Evolutionary conservation across 2,329 filamentous ascomycete genomes (phyloP), one percentile per base, ranked within the genome.

Genomic region (Dothiorella sarmentorum): DNA sequence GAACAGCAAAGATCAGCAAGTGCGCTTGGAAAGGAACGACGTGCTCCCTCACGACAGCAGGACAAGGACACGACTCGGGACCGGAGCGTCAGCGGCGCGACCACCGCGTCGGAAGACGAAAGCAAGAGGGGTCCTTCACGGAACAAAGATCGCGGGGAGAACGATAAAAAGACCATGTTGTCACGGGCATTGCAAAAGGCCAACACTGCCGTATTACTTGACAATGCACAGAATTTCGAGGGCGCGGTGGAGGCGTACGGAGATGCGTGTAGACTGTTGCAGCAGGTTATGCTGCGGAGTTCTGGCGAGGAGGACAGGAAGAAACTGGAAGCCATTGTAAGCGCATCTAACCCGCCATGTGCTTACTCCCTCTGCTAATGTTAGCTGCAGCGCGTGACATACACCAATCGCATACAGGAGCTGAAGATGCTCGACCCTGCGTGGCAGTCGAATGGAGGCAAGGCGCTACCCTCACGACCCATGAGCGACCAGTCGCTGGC

Each of bases 121-220:
- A 31, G 31, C 13, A 27, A 22, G 38, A 59, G 57, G 40, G 29
- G 37, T 5, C 22, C 67, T 59, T 71, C 72, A 59, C 71, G 73
- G 61, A 71, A 70, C 6, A 70, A 73, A 49, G 77, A 79, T 62
- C 70, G 71, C 61, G 69, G 73, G 52, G 78, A 80, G 60, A 77
- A 74, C 65, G 78, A 80, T 65, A 80, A 97, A 71, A 97, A 97
- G 78, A 89, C 87, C 10, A 97, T 97, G 92, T 82, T 99, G 33
- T 96, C 93, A n/a, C 90, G 89, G 66, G 94, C 94, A 0, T 78
- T 99, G 57, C 89, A 96, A 70, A 96, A 97, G 75, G 94, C 94
- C 51, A 97, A 99, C 69, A 93, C 90, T 11, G 94, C 94, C 20
- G 94, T 99, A 24, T 83, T 97, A 64, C 83, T 99, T 38, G 94